Conservation (phyloP, 2,329 filamentous ascomycete species). For the Clonostachys byssicola region DNA sequence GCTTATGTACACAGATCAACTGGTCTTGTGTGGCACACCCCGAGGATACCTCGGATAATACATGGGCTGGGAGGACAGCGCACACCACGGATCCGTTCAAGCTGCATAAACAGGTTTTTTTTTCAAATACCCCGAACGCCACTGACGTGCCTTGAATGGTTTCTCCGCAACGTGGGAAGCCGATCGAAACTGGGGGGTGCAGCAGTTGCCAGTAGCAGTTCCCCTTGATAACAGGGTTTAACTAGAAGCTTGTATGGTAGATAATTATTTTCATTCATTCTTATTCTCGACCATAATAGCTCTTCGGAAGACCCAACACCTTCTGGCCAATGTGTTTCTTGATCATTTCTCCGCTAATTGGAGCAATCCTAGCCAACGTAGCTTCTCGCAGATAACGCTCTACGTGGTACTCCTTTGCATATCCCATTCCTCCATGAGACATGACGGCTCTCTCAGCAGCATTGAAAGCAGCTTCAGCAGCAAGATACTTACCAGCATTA, state of each 20-base stretch:
- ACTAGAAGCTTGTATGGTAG: too few relatives aligned
- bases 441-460: constrained; percentile 58
- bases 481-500: constrained; percentile 68
- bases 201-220: not conserved
- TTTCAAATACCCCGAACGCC: too few relatives aligned
- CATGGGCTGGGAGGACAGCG: too few relatives aligned
- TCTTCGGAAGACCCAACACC: constrained; percentile 59
- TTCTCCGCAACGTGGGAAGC: not conserved
- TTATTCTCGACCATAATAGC: constrained; percentile 41
- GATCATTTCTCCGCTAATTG: constrained; percentile 69
- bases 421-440: constrained; percentile 60
- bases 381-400: constrained; percentile 61
- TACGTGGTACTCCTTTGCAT: constrained; percentile 60
- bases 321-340: constrained; percentile 69
- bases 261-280: too few relatives aligned
- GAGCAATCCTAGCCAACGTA: constrained; percentile 59
- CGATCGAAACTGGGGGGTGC: not conserved
- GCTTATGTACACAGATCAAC: too few relatives aligned
- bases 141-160: too few relatives aligned
- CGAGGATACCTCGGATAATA: too few relatives aligned
- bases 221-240: too few relatives aligned
- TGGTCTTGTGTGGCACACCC: too few relatives aligned
- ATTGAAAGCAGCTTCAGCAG: constrained; percentile 58
- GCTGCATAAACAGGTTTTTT: too few relatives aligned
- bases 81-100: too few relatives aligned